Percentiles rank a stretch among this genome's conserved stretches.
Conservation (phyloP, 2,329 filamentous ascomycete species). For the Ampelomyces quisqualis region DNA sequence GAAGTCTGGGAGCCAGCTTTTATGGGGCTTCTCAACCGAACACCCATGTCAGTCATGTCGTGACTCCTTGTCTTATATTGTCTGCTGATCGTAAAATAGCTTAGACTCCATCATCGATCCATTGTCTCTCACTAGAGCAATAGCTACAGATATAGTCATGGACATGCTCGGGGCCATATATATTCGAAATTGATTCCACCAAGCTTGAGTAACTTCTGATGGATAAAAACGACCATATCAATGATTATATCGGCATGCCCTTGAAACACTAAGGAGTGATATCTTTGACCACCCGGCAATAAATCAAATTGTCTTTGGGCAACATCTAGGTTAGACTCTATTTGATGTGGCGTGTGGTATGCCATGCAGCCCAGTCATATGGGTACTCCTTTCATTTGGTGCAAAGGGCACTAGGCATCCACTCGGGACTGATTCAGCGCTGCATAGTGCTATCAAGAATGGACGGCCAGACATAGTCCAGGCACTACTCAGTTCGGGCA, state of each 20-base stretch:
- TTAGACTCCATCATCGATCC: constrained; percentile 14
- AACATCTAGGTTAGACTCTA: constrained; percentile 35
- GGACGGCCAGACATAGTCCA: constrained; percentile 33
- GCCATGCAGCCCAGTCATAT: constrained; percentile 28
- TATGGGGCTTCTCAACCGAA: constrained; percentile 10
- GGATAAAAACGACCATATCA: constrained; percentile 27
- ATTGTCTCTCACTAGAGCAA: constrained; percentile 15
- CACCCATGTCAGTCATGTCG: constrained; percentile 9
- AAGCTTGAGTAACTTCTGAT: constrained; percentile 31
- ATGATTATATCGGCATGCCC: constrained; percentile 33
- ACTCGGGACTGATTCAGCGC: constrained; percentile 33
- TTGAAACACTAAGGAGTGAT: constrained; percentile 21
- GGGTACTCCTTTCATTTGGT: constrained; percentile 31
- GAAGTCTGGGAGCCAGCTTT: too few relatives aligned
- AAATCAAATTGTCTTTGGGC: constrained; percentile 27
- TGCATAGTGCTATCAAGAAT: constrained; percentile 43
- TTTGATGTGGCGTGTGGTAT: constrained; percentile 38
- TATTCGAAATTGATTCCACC: constrained; percentile 26
- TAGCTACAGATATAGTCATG: constrained; percentile 20
- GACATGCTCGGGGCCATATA: constrained; percentile 31
- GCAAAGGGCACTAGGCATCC: constrained; percentile 35
- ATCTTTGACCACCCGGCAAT: constrained; percentile 33
- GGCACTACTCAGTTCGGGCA: constrained; percentile 22
- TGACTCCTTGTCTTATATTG: not conserved
- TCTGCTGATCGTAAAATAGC: constrained; percentile 8